phyloP scores from a whole-genome alignment of 176 grass and related monocot species.

The Aechmea fasciata region DNA sequence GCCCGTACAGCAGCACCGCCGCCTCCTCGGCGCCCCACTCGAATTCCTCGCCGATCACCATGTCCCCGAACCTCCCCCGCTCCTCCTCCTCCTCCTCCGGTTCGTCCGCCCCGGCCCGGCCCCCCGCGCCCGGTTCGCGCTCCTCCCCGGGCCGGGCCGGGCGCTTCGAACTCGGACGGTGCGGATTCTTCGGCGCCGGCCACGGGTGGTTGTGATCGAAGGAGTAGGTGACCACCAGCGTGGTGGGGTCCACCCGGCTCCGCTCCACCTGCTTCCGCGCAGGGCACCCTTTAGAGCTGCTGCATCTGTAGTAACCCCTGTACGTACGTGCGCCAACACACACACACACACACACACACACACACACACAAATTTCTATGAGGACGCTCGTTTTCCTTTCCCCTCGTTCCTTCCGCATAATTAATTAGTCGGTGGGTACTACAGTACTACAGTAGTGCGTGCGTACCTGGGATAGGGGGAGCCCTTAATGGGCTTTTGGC shows the following conservation, averaged over 20 bases:
- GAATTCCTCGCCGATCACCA: conserved; percentile 15
- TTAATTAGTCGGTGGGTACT: neutral
- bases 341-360: too few relatives aligned
- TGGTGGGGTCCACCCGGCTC: conserved; percentile 58
- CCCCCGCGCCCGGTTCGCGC: neutral
- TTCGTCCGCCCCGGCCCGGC: conserved; percentile 1
- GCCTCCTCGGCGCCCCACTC: conserved; percentile 7
- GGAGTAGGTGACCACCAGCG: conserved; percentile 84
- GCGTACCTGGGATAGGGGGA: conserved; percentile 81
- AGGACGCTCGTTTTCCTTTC: neutral
- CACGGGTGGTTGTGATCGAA: conserved; percentile 79
- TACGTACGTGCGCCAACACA: too few relatives aligned
- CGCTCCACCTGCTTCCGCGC: conserved; percentile 94
- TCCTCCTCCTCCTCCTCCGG: conserved; percentile 7
- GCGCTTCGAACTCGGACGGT: conserved; percentile 37
- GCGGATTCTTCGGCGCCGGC: conserved; percentile 41
- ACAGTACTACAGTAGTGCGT: neutral
- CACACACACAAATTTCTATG: neutral
- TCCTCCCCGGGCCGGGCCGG: neutral
- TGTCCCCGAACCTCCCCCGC: conserved; percentile 3
- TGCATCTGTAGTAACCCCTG: conserved; percentile 93
- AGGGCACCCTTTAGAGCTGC: conserved; percentile 85
- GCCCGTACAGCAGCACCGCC: conserved; percentile 41
- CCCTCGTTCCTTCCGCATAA: neutral
- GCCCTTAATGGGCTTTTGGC: conserved; percentile 95